Evolutionary conservation across 768 basidiomycete species (phyloP).

Genomic region (Boletus speciosus): DNA sequence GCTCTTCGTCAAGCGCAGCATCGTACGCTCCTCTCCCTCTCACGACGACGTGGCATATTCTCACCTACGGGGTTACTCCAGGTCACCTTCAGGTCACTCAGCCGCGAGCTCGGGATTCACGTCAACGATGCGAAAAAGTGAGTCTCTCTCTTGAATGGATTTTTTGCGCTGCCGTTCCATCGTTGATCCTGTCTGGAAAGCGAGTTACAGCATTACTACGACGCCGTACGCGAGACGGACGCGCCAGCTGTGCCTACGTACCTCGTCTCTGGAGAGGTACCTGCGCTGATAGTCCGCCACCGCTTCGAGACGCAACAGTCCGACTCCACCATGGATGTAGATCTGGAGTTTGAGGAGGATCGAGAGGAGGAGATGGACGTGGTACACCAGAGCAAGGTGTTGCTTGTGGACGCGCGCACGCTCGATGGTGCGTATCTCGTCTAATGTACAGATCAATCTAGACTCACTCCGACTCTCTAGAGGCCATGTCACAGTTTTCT

Average conservation of each 20-base stretch:
- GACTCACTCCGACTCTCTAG: constrained; percentile 31
- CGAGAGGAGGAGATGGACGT: constrained; percentile 40
- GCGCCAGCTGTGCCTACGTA: constrained; percentile 55
- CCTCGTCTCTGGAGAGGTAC: constrained; percentile 57
- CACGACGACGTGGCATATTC: background rate
- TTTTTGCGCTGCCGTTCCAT: background rate
- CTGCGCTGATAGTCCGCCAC: constrained; percentile 13
- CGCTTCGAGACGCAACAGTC: background rate
- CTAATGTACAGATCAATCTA: background rate
- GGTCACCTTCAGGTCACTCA: constrained; percentile 80
- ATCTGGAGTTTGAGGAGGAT: constrained; percentile 40
- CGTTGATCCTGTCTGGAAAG: constrained; percentile 33
- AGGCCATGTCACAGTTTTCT: constrained; percentile 48
- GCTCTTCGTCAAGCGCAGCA: constrained; percentile 40
- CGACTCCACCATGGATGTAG: constrained; percentile 27
- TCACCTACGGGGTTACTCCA: constrained; percentile 24
- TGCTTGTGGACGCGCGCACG: constrained; percentile 60
- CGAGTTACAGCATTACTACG: constrained; percentile 59
- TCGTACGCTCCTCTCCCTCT: constrained; percentile 32
- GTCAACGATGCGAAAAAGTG: constrained; percentile 81
- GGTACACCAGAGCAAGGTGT: constrained; percentile 45
- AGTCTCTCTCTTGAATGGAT: background rate
- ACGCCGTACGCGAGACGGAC: constrained; percentile 37
- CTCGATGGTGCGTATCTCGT: constrained; percentile 51
- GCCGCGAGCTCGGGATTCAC: constrained; percentile 65